Base-by-base conservation (phyloP, 2,329 filamentous ascomycete genomes). In the Colletotrichum caudatum region DNA sequence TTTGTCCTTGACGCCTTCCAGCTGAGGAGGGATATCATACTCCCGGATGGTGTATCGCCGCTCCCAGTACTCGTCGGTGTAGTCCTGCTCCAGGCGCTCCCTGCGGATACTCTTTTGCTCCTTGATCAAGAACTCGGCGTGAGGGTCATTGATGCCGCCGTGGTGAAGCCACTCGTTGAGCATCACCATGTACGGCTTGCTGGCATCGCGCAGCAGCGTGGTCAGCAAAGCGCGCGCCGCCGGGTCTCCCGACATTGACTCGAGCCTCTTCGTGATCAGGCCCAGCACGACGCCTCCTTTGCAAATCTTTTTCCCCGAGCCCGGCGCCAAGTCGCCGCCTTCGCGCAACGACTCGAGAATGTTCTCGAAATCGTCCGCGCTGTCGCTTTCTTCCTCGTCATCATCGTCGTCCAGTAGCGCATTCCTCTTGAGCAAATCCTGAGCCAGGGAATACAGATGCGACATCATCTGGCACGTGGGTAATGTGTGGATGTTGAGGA, bases 21-120 rank as follows among this genome's bases (percentile, higher is more conserved):
- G 88, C 79, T 99, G 96, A 11, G 95, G 95, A 3, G 96, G 96
- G 1, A 98, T 91, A 72, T 97, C 93, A 60, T 94, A 91, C 73
- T 97, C 94, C 71, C 96, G 92, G 74, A 99, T 92, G 5, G 96
- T 98, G 79, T 99, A 99, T 74, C 96, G 89, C 78, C 97, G 94
- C 80, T 99, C 96, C 96, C 96, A 99, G 81, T 99, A 99, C 78
- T 99, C 96, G 80, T 99, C 96, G 0, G 95, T 99, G 78, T 98
- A 99, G 80, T 99, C 96, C 78, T 97, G 92, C 78, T 98, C 94
- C 3, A 99, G 84, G 71, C 93, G 89, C 80, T 98, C 96, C 51
- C 96, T 90, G 70, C 92, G 92, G 76, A 99, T 98, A 78, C 95
- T 97, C 81, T 95, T 97, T 77, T 97, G 94, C 80, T 98, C 96